Evolutionary conservation across 352 stramenopile species (phyloP).

Genomic region (Phytopythium cucurbitacearum): DNA sequence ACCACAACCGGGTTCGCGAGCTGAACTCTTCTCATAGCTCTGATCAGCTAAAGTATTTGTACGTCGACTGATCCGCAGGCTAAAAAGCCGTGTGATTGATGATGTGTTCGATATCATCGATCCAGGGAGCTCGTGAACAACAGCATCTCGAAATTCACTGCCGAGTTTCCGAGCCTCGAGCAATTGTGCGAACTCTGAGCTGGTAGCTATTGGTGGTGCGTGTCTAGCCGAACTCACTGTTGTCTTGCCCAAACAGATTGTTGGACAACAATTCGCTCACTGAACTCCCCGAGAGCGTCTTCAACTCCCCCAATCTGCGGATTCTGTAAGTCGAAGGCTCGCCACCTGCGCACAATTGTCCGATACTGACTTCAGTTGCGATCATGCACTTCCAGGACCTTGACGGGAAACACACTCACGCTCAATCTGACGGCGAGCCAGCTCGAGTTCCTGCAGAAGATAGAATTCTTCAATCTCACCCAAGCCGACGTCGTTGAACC

Average conservation of each 20-base stretch:
- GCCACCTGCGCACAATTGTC: background rate
- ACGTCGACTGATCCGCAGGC: background rate
- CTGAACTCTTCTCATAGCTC: no score
- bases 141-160: slow-evolving; percentile 3
- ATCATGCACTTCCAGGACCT: background rate
- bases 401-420: slow-evolving; percentile 7
- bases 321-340: background rate
- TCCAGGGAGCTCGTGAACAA: slow-evolving; percentile 1
- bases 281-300: slow-evolving; percentile 18
- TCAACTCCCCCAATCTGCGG: slow-evolving; percentile 1
- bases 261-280: slow-evolving; percentile 21
- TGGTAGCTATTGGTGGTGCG: no score
- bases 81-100: no score
- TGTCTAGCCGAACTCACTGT: background rate
- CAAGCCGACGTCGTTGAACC: slow-evolving; percentile 8
- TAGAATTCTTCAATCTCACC: slow-evolving; percentile 17
- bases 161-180: background rate
- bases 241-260: slow-evolving; percentile 5
- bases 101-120: no score
- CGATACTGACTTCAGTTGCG: background rate
- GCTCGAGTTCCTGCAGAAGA: slow-evolving; percentile 12
- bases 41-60: background rate
- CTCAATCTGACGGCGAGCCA: slow-evolving; percentile 9
- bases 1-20: no score
- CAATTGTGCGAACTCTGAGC: background rate